Evolutionary conservation across 177 flowering plant species (phyloP), one percentile per base, ranked within the genome.

Genomic region (Vitis hybrid): DNA sequence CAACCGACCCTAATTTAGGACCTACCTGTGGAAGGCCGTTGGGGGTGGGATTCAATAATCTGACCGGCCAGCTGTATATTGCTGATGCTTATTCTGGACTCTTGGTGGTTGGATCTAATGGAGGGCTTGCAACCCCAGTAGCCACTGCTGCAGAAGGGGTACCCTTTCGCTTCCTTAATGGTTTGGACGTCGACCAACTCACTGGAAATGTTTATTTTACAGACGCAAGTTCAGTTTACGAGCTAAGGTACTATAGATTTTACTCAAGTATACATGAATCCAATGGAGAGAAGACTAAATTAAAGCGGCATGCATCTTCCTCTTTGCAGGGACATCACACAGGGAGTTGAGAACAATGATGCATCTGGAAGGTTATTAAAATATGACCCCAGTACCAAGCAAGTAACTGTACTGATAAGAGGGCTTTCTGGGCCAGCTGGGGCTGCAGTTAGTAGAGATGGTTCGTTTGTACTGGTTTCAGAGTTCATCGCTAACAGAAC

Each of bases 191-290:
- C 10, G 74, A 77, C 29, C 74, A 15, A 1, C 9, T 13, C 7
- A 69, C 68, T 2, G 77, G 68, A 73, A 50, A 13, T 0, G 69
- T 77, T 50, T 77, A 69, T 52, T 70, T 69, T 48, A 73, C 77
- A 3, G 77, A 77, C 34, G 18, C 68, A 10, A 74, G 80, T 54
- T 9, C 77, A 13, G 34, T 48, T 1, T 69, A 31, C 62, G n/a
- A 19, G 10, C 10, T 61, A 10, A 70, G 73, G 69, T 71, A 26
- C 29, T 26, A 18, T 11, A 34, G 15, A 11, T 51, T 51, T 51
- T 14, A 51, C 45, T 39, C 5, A 39, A 5, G 8, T 4, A 39
- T 39, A 39, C 8, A 7, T 39, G 45, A 39, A 39, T 39, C 45
- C 29, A 26, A 26, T 26, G 29, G 29, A 26, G 29, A 26, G 29